These are phyloP conservation scores for Monilinia aucupariae DNA, from an alignment of 2,329 filamentous ascomycete species.

Conservation along the genomic window DNA sequence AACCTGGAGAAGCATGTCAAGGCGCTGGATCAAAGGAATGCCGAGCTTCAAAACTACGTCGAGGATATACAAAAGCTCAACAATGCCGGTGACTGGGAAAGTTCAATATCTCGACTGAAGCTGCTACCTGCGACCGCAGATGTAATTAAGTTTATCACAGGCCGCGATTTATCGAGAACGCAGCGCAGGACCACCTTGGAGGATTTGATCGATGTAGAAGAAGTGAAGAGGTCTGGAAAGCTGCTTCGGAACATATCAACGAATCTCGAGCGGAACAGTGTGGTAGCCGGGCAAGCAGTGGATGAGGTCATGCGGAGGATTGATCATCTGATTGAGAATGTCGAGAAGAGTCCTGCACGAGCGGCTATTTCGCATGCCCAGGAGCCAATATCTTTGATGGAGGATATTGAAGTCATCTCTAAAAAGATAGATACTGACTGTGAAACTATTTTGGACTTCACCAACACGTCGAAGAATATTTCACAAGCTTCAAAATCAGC, in stretches of 20 bases:
- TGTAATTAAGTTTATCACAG: constrained; percentile 63
- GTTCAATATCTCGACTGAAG: constrained; percentile 59
- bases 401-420: constrained; percentile 80
- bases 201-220: constrained; percentile 70
- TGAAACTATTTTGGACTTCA: constrained; percentile 66
- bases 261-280: constrained; percentile 54
- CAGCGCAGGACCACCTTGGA: constrained; percentile 55
- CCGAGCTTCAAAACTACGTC: constrained; percentile 66
- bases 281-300: constrained; percentile 56
- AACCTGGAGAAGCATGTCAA: constrained; percentile 76
- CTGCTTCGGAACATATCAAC: constrained; percentile 54
- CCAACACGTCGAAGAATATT: constrained; percentile 60
- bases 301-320: constrained; percentile 57
- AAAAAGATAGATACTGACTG: constrained; percentile 86
- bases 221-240: constrained; percentile 65
- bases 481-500: constrained; percentile 59
- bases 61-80: constrained; percentile 64
- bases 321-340: constrained; percentile 55
- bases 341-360: constrained; percentile 53
- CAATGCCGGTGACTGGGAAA: constrained; percentile 62
- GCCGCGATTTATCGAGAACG: constrained; percentile 41
- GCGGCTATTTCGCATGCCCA: constrained; percentile 53
- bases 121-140: constrained; percentile 58
- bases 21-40: constrained; percentile 64
- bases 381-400: constrained; percentile 63